A percentile compares a stretch with the other conserved stretches of the same genome.
These are phyloP conservation scores for Boletales sp. DNA, from an alignment of 768 basidiomycete species.

Conservation along the genomic window DNA sequence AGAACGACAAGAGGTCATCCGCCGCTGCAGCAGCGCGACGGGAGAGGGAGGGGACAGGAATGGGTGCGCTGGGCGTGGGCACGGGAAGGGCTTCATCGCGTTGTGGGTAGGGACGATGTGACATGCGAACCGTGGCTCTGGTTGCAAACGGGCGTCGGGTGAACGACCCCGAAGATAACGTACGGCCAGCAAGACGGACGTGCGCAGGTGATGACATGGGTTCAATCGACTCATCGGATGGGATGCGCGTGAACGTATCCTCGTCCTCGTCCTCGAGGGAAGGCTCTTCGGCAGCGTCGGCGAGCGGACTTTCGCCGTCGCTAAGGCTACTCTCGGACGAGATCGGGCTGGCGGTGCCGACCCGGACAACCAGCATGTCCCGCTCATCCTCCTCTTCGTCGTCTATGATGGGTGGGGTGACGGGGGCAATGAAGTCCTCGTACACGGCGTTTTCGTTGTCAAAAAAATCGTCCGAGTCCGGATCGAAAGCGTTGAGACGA, in stretches of 20 bases:
- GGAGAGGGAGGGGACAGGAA: conserved; percentile 26
- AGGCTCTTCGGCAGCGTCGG: conserved; percentile 39
- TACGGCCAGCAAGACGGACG: conserved; percentile 21
- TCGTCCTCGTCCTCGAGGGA: too few relatives aligned
- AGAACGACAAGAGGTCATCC: conserved; percentile 17
- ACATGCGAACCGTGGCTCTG: background rate
- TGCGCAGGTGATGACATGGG: conserved; percentile 3
- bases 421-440: conserved; percentile 61
- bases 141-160: conserved; percentile 5
- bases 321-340: conserved; percentile 42
- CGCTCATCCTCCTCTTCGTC: conserved; percentile 26
- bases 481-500: conserved; percentile 65
- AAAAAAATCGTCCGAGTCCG: conserved; percentile 79
- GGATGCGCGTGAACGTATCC: conserved; percentile 26
- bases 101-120: conserved; percentile 3
- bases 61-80: conserved; percentile 25
- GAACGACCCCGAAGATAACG: background rate
- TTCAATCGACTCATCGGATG: conserved; percentile 9
- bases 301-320: conserved; percentile 49
- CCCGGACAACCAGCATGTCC: conserved; percentile 30
- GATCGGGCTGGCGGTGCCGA: conserved; percentile 34
- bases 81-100: conserved; percentile 8
- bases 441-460: conserved; percentile 51
- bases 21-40: conserved; percentile 16
- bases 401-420: conserved; percentile 5